phyloP scores from a whole-genome alignment of 768 basidiomycete genomes.

The Flagelloscypha sp. region DNA sequence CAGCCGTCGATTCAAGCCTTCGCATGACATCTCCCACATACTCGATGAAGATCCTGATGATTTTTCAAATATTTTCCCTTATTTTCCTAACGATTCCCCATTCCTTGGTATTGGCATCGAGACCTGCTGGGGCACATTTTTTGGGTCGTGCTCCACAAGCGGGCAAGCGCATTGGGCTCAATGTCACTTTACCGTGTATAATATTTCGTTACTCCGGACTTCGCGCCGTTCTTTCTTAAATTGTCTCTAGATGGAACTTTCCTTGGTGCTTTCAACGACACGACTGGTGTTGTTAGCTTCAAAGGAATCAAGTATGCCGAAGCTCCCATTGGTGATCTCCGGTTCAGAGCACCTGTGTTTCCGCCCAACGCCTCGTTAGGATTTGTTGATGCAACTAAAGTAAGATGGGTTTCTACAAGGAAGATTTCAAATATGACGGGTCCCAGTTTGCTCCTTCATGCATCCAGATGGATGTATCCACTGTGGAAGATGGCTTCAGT shows the following conservation, averaged over 20 bases:
- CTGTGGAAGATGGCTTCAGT: not conserved
- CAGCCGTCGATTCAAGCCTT: too few species aligned
- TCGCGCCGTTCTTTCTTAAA: too few species aligned
- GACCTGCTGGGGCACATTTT: too few species aligned
- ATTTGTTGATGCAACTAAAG: slow-evolving; percentile 24
- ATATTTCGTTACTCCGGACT: too few species aligned
- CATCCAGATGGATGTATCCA: not conserved
- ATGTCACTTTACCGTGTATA: too few species aligned
- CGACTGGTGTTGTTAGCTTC: slow-evolving; percentile 27
- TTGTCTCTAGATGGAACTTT: slow-evolving; percentile 29
- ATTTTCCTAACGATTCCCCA: too few species aligned
- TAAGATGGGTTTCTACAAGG: not conserved
- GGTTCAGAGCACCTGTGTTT: slow-evolving; percentile 31
- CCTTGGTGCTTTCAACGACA: slow-evolving; percentile 21
- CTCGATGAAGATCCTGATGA: too few species aligned
- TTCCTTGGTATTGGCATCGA: too few species aligned
- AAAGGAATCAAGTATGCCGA: slow-evolving; percentile 36
- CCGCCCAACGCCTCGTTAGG: slow-evolving; percentile 30
- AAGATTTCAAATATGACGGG: slow-evolving; percentile 2
- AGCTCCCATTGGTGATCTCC: slow-evolving; percentile 30
- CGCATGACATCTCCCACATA: too few species aligned
- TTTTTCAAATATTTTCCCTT: too few species aligned
- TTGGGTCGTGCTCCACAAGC: too few species aligned
- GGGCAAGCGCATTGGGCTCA: too few species aligned
- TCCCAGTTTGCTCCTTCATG: slow-evolving; percentile 2